These are phyloP conservation scores for Leptosphaerulina australis DNA, from an alignment of 2,329 filamentous ascomycete species.

Conservation along the genomic window DNA sequence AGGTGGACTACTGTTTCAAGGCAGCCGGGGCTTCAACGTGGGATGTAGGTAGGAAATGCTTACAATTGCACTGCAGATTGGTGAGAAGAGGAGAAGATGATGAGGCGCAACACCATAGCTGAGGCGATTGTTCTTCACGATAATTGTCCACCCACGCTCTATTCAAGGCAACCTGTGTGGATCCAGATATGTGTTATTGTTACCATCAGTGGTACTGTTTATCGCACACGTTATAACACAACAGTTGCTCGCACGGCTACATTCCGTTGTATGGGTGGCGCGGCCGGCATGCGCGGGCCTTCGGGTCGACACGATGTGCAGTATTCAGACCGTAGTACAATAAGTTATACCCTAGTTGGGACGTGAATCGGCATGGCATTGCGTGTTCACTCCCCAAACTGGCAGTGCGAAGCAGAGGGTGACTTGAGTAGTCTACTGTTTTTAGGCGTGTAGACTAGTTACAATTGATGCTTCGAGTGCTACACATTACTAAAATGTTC, in stretches of 20 bases:
- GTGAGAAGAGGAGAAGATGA: background rate
- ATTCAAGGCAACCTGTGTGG: background rate
- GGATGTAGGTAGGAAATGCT: too few species aligned
- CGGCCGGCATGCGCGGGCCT: background rate
- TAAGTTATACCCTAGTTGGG: background rate
- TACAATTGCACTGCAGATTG: background rate
- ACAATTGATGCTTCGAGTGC: constrained; percentile 1
- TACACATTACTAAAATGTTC: background rate
- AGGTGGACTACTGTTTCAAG: constrained; percentile 11
- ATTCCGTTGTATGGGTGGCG: background rate
- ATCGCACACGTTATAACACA: background rate
- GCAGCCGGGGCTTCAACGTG: constrained; percentile 2
- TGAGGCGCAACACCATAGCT: background rate
- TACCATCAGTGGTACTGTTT: background rate
- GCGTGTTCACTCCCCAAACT: background rate
- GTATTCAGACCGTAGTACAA: constrained; percentile 3
- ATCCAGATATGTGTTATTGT: background rate
- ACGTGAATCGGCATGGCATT: constrained; percentile 2
- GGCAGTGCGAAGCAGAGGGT: background rate
- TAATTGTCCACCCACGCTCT: background rate
- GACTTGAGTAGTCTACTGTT: constrained; percentile 2
- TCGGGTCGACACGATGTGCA: background rate
- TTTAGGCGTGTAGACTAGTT: background rate
- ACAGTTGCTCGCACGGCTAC: background rate
- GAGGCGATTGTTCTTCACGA: background rate